Evolutionary conservation across 495 filamentous ascomycete species (phyloP).

Genomic region (Collariella sp.): DNA sequence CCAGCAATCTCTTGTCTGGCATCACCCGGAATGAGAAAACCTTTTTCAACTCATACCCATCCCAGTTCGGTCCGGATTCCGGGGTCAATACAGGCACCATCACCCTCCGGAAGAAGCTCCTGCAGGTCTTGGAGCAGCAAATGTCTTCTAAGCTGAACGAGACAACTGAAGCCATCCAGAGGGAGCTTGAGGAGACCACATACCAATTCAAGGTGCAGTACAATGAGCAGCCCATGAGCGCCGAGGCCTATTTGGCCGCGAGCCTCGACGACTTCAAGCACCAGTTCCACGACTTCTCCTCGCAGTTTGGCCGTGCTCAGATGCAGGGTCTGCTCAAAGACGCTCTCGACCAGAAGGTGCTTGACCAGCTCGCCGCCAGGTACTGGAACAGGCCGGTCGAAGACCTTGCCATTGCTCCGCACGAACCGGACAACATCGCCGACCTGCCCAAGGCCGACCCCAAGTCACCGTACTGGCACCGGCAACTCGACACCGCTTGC

Average conservation of each 20-base stretch:
- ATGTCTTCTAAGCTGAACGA: constrained; percentile 85
- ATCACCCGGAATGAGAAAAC: constrained; percentile 83
- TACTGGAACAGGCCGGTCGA: constrained; percentile 98
- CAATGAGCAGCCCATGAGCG: constrained; percentile 89
- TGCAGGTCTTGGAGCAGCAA: constrained; percentile 93
- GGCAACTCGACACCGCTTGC: constrained; percentile 86
- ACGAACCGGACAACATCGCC: constrained; percentile 62
- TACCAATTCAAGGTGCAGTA: constrained; percentile 99
- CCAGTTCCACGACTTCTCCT: constrained; percentile 86
- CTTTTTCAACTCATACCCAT: constrained; percentile 77
- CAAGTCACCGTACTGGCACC: constrained; percentile 81
- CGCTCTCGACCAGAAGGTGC: constrained; percentile 87
- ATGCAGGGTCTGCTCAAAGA: constrained; percentile 84
- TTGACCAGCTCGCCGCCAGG: constrained; percentile 86
- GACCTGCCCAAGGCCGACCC: constrained; percentile 75
- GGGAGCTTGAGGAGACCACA: constrained; percentile 92
- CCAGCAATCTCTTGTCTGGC: constrained; percentile 66
- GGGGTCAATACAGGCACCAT: constrained; percentile 70
- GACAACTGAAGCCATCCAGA: constrained; percentile 83
- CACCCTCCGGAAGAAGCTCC: constrained; percentile 85
- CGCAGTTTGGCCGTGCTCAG: constrained; percentile 80
- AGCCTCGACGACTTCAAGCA: constrained; percentile 96
- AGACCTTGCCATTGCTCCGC: constrained; percentile 52
- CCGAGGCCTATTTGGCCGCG: constrained; percentile 92
- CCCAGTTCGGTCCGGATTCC: constrained; percentile 66